These are phyloP conservation scores for Juncus inflexus DNA, from an alignment of 176 grass and related monocot species.

Conservation along the genomic window DNA sequence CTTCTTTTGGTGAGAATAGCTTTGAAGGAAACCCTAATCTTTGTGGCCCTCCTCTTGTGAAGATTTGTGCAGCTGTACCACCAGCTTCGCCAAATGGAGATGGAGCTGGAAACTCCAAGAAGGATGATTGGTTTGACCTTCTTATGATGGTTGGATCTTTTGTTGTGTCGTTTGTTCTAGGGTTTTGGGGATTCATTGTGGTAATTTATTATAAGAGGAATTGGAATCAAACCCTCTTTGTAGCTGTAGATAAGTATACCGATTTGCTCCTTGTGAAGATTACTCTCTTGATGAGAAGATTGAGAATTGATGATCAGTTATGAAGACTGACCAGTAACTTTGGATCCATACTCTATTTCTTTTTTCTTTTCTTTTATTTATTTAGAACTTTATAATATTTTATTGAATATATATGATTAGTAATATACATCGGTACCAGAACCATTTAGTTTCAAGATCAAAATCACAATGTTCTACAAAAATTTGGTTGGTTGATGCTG, in stretches of 20 bases:
- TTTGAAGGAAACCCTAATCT: constrained; percentile 28
- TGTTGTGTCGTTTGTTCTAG: constrained; percentile 13
- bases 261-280: constrained; percentile 9
- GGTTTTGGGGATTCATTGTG: constrained; percentile 22
- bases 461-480: no score
- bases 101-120: background rate
- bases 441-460: background rate
- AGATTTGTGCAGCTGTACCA: background rate
- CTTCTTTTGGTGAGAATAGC: constrained; percentile 33
- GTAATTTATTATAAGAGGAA: constrained; percentile 31
- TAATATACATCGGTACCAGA: no score
- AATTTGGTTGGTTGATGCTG: no score
- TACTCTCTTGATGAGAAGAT: background rate
- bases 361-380: no score
- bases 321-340: no score
- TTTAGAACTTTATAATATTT: no score
- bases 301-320: background rate
- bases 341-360: no score
- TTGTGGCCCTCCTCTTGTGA: constrained; percentile 25
- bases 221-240: constrained; percentile 20
- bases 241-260: constrained; percentile 18
- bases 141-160: constrained; percentile 21
- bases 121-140: background rate
- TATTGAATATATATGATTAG: no score
- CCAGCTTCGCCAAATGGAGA: background rate